Evolutionary conservation across 164 flowering plant genomes (phyloP).

Genomic region (Dillenia turbinata): DNA sequence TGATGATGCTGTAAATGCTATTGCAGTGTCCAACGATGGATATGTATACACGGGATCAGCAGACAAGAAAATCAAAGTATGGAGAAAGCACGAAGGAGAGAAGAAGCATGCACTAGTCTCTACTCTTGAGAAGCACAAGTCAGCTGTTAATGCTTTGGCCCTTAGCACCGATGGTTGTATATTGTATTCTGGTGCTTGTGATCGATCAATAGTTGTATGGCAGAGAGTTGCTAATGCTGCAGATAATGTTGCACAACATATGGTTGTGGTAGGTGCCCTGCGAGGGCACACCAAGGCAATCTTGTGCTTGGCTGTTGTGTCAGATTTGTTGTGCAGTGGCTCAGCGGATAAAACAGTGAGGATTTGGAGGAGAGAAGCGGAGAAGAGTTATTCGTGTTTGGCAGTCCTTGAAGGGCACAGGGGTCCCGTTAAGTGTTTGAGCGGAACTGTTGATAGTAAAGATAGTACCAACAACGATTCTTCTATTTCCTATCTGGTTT

Average conservation of each 20-base stretch:
- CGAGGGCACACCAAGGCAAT: conserved; percentile 70
- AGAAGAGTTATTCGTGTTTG: conserved; percentile 42
- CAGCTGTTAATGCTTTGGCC: conserved; percentile 54
- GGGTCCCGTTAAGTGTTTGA: conserved; percentile 82
- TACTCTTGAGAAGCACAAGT: conserved; percentile 42
- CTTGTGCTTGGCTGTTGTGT: conserved; percentile 55
- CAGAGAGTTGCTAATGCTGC: conserved; percentile 15
- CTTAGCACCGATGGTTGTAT: conserved; percentile 30
- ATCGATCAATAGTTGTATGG: conserved; percentile 42
- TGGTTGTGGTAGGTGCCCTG: conserved; percentile 49
- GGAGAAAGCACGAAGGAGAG: conserved; percentile 28
- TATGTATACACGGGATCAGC: conserved; percentile 52
- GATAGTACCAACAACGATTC: background rate
- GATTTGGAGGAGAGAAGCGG: conserved; percentile 57
- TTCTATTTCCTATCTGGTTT: conserved; percentile 29
- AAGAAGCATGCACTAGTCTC: conserved; percentile 27
- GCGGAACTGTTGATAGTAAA: conserved; percentile 27
- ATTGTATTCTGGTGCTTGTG: conserved; percentile 54
- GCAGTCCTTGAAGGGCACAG: conserved; percentile 76
- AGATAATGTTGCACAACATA: conserved; percentile 5
- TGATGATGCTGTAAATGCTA: conserved; percentile 9
- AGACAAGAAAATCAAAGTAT: conserved; percentile 46
- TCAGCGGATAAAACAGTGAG: conserved; percentile 80
- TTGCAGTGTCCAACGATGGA: conserved; percentile 29
- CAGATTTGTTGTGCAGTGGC: conserved; percentile 70